phyloP scores from a whole-genome alignment of 73 alveolate genomes.

The Tetrahymena thermophila region DNA sequence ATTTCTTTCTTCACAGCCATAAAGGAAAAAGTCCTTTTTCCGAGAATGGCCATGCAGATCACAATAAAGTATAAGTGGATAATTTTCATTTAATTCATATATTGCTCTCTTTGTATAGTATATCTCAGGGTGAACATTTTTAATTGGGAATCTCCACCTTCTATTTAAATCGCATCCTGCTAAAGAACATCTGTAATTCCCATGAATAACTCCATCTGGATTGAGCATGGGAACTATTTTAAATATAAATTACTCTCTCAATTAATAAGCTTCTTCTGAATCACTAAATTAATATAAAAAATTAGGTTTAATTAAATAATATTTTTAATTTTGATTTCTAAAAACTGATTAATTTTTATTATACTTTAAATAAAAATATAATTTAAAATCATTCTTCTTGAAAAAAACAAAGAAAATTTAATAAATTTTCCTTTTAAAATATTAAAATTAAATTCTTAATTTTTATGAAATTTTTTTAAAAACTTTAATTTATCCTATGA shows the following conservation, averaged over 20 bases:
- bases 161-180: constrained; percentile 75
- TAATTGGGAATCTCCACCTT: constrained; percentile 52
- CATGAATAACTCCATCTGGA: constrained; percentile 77
- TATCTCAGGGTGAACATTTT: constrained; percentile 75
- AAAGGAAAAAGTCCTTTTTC: constrained; percentile 25
- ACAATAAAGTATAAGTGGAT: constrained; percentile 69
- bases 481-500: no score
- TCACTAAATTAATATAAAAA: constrained; percentile 35
- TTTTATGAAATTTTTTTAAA: no score
- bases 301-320: no score
- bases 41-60: constrained; percentile 75
- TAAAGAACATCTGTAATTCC: constrained; percentile 68
- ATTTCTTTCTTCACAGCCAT: constrained; percentile 19
- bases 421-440: no score
- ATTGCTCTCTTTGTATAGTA: constrained; percentile 76
- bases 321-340: no score
- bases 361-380: no score
- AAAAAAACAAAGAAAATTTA: no score
- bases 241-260: constrained; percentile 65
- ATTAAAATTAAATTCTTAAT: no score
- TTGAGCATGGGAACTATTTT: constrained; percentile 78
- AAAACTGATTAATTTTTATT: no score
- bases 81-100: constrained; percentile 62
- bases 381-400: no score
- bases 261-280: constrained; percentile 60